Base-by-base conservation (phyloP, 345 rosid genomes). In the Acer campestre region DNA sequence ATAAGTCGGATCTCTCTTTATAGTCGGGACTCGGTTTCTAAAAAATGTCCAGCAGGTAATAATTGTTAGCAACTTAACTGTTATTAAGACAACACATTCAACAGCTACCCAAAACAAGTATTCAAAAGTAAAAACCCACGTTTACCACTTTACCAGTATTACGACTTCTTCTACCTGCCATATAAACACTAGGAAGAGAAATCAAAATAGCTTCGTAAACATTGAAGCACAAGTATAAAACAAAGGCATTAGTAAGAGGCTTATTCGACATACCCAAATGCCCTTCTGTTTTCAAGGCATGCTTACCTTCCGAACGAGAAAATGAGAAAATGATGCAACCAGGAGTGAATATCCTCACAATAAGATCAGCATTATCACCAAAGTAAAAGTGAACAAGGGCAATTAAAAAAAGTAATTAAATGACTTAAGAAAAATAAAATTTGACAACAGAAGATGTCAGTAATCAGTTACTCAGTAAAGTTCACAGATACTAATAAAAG, bases 91-190 rank as follows among this genome's bases (percentile, higher is more conserved):
- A 20, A 61, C 20, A 58, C 6, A 68, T 22, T 20, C 11, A 59
- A 48, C 56, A 2, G 73, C 77, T 22, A 71, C 44, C 61, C 65
- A 77, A 70, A 76, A 56, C 76, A 46, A 83, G 63, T 23, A 71
- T 3, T 35, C 64, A 70, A 61, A 64, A 77, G 71, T 35, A 55
- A 70, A 61, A 64, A 77, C 74, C 62, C 65, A 73, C 42, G 70
- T 65, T 56, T 64, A 80, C 67, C 74, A 74, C 77, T 31, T 56
- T 64, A 80, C 67, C 74, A 74, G 77, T 31, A 76, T 10, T 46
- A 74, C 1, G 67, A 67, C 76, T 75, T 78, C 76, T 68, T 66
- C 73, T 61, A 82, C 87, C 89, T 86, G 91, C 80, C 88, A 86
- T 76, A 71, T 70, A 63, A 77, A 78, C 82, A 75, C 88, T 88